Percentiles rank a stretch among this genome's conserved stretches.
Evolutionary conservation across 768 basidiomycete species (phyloP).

Genomic region (Clitopilus hobsonii): DNA sequence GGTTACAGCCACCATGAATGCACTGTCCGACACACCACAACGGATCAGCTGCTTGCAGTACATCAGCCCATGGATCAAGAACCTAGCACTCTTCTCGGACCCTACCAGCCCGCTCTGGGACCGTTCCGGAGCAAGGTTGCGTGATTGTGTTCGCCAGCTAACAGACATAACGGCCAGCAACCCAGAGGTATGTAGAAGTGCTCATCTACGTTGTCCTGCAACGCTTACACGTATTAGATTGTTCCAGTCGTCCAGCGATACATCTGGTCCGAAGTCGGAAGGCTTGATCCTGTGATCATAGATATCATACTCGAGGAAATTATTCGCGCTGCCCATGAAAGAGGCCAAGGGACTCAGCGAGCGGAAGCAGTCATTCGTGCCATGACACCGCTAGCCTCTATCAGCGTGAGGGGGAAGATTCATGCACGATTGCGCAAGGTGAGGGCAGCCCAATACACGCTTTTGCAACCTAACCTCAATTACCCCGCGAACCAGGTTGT

Average conservation of each 20-base stretch:
- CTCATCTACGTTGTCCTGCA: not conserved
- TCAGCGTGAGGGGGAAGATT: conserved; percentile 73
- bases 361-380: conserved; percentile 76
- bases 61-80: conserved; percentile 86
- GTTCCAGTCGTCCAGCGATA: conserved; percentile 62
- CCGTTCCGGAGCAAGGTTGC: conserved; percentile 66
- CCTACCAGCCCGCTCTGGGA: conserved; percentile 67
- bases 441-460: not conserved
- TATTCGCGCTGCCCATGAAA: conserved; percentile 77
- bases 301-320: conserved; percentile 80
- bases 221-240: conserved; percentile 37
- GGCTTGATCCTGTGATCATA: conserved; percentile 58
- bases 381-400: conserved; percentile 68
- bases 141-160: conserved; percentile 77
- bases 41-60: conserved; percentile 76
- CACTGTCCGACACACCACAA: conserved; percentile 43
- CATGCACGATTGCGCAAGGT: conserved; percentile 79
- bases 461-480: not conserved
- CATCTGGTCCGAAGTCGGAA: conserved; percentile 75
- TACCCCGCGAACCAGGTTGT: too few relatives aligned
- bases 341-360: conserved; percentile 68
- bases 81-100: conserved; percentile 66
- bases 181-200: conserved; percentile 53
- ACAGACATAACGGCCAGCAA: conserved; percentile 72
- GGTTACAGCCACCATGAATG: conserved; percentile 64